phyloP scores from a whole-genome alignment of 2,329 filamentous ascomycete species.

The Botrytis sinoallii region DNA sequence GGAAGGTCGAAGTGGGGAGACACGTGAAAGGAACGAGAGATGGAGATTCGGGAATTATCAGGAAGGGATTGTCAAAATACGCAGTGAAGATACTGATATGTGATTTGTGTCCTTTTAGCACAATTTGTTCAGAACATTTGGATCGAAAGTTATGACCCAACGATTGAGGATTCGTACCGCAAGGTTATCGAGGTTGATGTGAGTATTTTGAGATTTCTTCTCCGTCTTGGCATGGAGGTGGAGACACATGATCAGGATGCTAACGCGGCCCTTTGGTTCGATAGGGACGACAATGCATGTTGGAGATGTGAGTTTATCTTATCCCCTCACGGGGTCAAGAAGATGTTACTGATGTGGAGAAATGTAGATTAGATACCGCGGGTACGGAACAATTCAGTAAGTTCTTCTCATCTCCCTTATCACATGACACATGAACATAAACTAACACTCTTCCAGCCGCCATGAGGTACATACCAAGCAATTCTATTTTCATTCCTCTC shows the following conservation, averaged over 20 bases:
- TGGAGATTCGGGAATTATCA: background rate
- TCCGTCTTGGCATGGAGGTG: background rate
- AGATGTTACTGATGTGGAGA: conserved; percentile 22
- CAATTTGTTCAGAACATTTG: conserved; percentile 76
- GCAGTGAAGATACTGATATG: background rate
- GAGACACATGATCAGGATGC: conserved; percentile 17
- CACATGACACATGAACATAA: conserved; percentile 26
- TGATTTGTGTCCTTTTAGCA: conserved; percentile 43
- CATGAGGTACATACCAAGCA: conserved; percentile 49
- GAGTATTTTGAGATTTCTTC: conserved; percentile 38
- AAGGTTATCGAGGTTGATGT: conserved; percentile 67
- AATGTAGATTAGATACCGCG: conserved; percentile 62
- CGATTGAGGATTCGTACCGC: conserved; percentile 59
- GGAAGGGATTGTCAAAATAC: background rate
- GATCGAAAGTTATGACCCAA: conserved; percentile 67
- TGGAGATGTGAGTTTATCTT: conserved; percentile 58
- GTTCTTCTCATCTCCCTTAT: conserved; percentile 33
- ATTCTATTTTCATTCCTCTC: too few species aligned
- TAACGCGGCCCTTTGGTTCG: background rate
- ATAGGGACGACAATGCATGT: conserved; percentile 67
- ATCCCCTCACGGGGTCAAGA: conserved; percentile 3
- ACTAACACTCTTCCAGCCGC: conserved; percentile 44
- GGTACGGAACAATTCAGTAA: conserved; percentile 75
- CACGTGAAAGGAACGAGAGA: background rate
- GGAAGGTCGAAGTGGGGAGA: background rate